Base-by-base conservation (phyloP, 1,284 basidiomycete genomes). In the Ceratobasidium sp. region DNA sequence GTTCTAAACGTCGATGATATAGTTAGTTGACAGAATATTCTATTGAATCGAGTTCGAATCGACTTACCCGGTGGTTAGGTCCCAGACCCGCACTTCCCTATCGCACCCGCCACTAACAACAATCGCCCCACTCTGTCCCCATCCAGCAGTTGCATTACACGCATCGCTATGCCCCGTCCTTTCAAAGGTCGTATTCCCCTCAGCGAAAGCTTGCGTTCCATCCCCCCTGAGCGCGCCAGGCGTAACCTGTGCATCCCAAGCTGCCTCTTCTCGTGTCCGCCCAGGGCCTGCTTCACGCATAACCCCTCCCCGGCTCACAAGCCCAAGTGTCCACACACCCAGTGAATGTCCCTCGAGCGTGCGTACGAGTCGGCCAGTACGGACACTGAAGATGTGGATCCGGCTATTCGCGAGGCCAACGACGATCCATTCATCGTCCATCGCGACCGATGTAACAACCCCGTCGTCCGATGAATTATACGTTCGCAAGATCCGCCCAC, bases 31-130 rank as follows among this genome's bases (percentile, higher is more conserved):
- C 22, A 33, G 44, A 44, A 48, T 31, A 64, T 24, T 45, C 8
- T 36, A 36, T 45, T 36, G 29, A 33, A 53, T 22, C 4, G 50
- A 69, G 8, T 48, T 9, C 19, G 45, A 75, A 51, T 54, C 75
- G 5, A 85, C 87, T 77, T 81, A 95, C 91, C 94, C 96, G 6
- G 93, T 91, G 63, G 88, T 86, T 36, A 94, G 87, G 80, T 99
- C 95, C 97, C 97, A 99, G 0, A 99, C 95, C 45, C 93, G 87
- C 19, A 99, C 86, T 65, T 90, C 89, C 79, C 96, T 92, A 81
- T 99, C 97, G 79, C 96, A 98, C 6, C 95, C 96, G 0, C 94
- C 96, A 75, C 91, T 95, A n/a, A 98, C 91, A 7, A 97, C 90
- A 1, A 97, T 84, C 4, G 94, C 86, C 50, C 87, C 86, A 22